phyloP scores from a whole-genome alignment of 176 grass and related monocot species.

The Triticum aestivum region DNA sequence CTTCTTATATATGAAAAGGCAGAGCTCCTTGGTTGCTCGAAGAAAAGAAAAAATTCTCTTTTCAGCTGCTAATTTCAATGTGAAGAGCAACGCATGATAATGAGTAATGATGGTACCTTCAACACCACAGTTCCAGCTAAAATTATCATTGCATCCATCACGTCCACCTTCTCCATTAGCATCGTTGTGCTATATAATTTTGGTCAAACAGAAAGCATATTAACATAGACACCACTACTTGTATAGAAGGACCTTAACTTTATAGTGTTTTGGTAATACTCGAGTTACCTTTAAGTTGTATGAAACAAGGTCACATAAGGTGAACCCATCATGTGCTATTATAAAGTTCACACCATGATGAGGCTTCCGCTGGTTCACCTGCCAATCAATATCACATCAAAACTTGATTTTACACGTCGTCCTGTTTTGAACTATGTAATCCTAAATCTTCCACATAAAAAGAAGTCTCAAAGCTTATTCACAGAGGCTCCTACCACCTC shows the following conservation, averaged over 20 bases:
- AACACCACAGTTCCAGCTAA: slow-evolving; percentile 97
- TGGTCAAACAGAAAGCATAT: slow-evolving; percentile 28
- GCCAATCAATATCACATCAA: slow-evolving; percentile 26
- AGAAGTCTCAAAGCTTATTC: slow-evolving; percentile 5
- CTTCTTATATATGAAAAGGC: background rate
- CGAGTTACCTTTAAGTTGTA: slow-evolving; percentile 88
- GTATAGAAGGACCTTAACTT: background rate
- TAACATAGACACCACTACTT: background rate
- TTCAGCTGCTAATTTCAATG: background rate
- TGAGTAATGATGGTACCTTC: slow-evolving; percentile 68
- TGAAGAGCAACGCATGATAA: slow-evolving; percentile 2
- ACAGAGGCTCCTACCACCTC: background rate
- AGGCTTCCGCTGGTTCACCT: slow-evolving; percentile 87
- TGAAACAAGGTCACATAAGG: slow-evolving; percentile 91
- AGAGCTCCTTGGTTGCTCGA: background rate
- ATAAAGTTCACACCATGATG: slow-evolving; percentile 86
- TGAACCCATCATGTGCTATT: slow-evolving; percentile 98
- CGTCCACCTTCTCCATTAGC: slow-evolving; percentile 84
- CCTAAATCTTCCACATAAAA: slow-evolving; percentile 9
- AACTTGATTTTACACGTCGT: slow-evolving; percentile 6
- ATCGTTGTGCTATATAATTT: slow-evolving; percentile 85
- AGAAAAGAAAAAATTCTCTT: background rate
- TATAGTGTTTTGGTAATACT: background rate
- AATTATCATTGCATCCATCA: slow-evolving; percentile 93
- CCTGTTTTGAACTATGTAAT: background rate